These are phyloP conservation scores for Atkinsonella hypoxylon DNA, from an alignment of 2,329 filamentous ascomycete genomes.

Conservation along the genomic window DNA sequence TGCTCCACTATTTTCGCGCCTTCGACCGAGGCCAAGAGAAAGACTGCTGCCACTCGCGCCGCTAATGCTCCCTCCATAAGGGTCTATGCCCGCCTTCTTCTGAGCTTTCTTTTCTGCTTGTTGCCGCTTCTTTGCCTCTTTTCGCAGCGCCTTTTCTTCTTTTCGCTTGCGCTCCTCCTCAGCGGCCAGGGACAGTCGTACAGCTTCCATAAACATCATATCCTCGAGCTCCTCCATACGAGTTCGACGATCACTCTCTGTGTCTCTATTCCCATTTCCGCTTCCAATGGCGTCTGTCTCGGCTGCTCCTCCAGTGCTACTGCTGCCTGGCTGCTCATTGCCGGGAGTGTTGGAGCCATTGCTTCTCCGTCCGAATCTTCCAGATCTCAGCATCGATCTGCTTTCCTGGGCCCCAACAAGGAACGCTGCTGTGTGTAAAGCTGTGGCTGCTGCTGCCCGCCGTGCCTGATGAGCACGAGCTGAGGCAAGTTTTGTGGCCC, in stretches of 20 bases:
- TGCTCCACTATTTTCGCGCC: slow-evolving; percentile 45
- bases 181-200: slow-evolving; percentile 76
- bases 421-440: slow-evolving; percentile 89
- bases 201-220: slow-evolving; percentile 98
- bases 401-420: slow-evolving; percentile 57
- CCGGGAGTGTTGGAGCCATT: slow-evolving; percentile 21
- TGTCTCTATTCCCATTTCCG: slow-evolving; percentile 10
- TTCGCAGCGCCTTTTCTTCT: slow-evolving; percentile 42
- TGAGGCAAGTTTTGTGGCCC: slow-evolving; percentile 77
- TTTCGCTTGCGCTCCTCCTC: slow-evolving; percentile 88
- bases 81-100: slow-evolving; percentile 42
- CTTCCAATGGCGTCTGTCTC: slow-evolving; percentile 16
- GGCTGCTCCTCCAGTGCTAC: slow-evolving; percentile 4
- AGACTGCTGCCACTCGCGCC: slow-evolving; percentile 51
- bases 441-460: slow-evolving; percentile 83
- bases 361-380: slow-evolving; percentile 46
- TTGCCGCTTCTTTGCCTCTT: slow-evolving; percentile 74
- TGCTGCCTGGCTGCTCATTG: slow-evolving; percentile 6
- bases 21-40: slow-evolving; percentile 47
- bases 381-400: slow-evolving; percentile 32
- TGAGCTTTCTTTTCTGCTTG: slow-evolving; percentile 73
- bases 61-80: slow-evolving; percentile 23
- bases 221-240: slow-evolving; percentile 86
- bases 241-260: slow-evolving; percentile 22
- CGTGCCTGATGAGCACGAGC: slow-evolving; percentile 77